Percentiles rank a stretch among this genome's conserved stretches.
Evolutionary conservation across 2,329 filamentous ascomycete genomes (phyloP).

Genomic region (Colletotrichum lini): DNA sequence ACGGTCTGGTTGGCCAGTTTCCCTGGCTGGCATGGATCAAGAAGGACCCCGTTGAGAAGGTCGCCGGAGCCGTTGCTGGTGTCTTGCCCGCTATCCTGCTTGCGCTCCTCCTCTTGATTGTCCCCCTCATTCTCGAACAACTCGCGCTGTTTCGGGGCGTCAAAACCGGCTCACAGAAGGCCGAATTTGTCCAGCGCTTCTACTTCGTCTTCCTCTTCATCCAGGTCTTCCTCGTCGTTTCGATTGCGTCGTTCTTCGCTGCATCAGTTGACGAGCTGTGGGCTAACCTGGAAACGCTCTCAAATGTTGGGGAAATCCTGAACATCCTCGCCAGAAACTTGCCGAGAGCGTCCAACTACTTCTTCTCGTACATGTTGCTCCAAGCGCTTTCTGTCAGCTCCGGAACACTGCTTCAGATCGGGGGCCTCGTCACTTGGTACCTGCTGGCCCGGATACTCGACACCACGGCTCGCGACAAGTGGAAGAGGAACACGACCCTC

Average conservation of each 20-base stretch:
- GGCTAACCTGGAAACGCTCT: slow-evolving; percentile 59
- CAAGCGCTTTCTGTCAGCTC: slow-evolving; percentile 94
- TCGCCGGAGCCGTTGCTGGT: slow-evolving; percentile 81
- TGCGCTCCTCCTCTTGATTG: slow-evolving; percentile 81
- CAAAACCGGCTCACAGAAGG: slow-evolving; percentile 84
- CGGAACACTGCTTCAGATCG: slow-evolving; percentile 87
- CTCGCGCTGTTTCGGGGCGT: slow-evolving; percentile 82
- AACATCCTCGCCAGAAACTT: slow-evolving; percentile 82
- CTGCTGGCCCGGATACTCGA: slow-evolving; percentile 85
- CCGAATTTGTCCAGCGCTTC: slow-evolving; percentile 89
- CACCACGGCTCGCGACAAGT: slow-evolving; percentile 86
- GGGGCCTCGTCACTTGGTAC: slow-evolving; percentile 85
- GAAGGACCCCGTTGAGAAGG: slow-evolving; percentile 71
- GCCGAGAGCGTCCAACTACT: slow-evolving; percentile 93
- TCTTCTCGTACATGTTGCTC: slow-evolving; percentile 98
- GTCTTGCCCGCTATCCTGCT: slow-evolving; percentile 85
- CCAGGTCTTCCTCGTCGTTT: slow-evolving; percentile 94
- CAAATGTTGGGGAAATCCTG: slow-evolving; percentile 77
- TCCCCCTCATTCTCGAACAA: slow-evolving; percentile 84
- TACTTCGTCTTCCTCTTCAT: slow-evolving; percentile 97
- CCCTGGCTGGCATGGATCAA: slow-evolving; percentile 80
- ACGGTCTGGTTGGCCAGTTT: slow-evolving; percentile 75
- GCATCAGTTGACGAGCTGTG: slow-evolving; percentile 76
- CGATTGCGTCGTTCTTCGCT: slow-evolving; percentile 81
- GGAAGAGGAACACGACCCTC: slow-evolving; percentile 84